Evolutionary conservation across 441 rosid species (phyloP), one percentile per base, ranked within the genome.

Genomic region (Arabidopsis lyrata): DNA sequence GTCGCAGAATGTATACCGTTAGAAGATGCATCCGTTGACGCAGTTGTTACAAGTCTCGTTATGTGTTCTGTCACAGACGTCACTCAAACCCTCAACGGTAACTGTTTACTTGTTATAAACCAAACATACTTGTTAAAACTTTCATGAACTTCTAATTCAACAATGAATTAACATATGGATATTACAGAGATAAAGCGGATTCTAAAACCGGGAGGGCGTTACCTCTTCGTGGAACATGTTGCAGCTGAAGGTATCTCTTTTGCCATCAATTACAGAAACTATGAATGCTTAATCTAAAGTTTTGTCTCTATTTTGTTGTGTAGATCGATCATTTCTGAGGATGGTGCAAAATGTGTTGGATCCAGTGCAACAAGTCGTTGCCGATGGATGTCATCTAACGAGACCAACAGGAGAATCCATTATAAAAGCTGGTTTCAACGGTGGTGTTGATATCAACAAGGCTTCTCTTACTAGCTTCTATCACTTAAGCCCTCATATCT

Each of bases 361-460:
- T 62, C 99, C 97, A 44, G 73, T 95, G 81, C 99, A 92, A 66
- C 90, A 84, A 80, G 70, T 78, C 6, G 81, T 90, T 24, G 67
- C 86, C 0, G 94, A 90, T 63, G 97, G 99, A 20, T 95, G 99
- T 72, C 97, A 89, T 77, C 81, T 95, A 14, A 87, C 90, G 5
- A 83, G 96, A 55, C 81, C 83, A 68, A 88, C 93, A 0, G 93
- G 88, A 36, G 86, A 86, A 49, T 52, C 79, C 39, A 92, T 92
- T 56, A 54, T 62, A 2, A 79, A 76, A 63, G 92, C 99, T 16
- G 85, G 87, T 41, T 95, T 95, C 54, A 70, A 64, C 78, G 83
- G 94, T 4, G 56, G 44, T 48, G 74, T 84, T 9, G 86, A 89
- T 48, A 73, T 92, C 24, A 83, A 57, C 77, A 79, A 63, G 16